phyloP scores from a whole-genome alignment of 1,139 yeast genomes.

The Waltiozyma sp. region DNA sequence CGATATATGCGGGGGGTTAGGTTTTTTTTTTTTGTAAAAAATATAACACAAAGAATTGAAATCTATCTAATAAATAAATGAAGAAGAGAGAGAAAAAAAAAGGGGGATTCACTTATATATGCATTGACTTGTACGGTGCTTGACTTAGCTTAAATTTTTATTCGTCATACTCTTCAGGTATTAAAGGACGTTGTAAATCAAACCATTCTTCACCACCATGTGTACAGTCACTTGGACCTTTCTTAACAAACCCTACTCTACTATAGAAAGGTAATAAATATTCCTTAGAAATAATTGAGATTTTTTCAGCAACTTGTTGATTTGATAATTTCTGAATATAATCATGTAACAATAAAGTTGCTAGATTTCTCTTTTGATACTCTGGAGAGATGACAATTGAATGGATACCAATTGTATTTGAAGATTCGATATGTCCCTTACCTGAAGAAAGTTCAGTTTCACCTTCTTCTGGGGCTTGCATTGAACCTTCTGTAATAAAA shows the following conservation, averaged over 20 bases:
- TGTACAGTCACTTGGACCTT: constrained; percentile 49
- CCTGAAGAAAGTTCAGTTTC: constrained; percentile 19
- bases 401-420: constrained; percentile 71
- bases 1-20: too few species aligned
- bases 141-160: too few species aligned
- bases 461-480: constrained; percentile 44
- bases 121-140: too few species aligned
- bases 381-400: constrained; percentile 69
- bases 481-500: constrained; percentile 50
- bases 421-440: constrained; percentile 70
- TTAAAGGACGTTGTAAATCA: constrained; percentile 52
- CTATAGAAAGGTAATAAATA: constrained; percentile 66
- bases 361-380: constrained; percentile 74
- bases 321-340: constrained; percentile 83
- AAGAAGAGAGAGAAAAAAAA: too few species aligned
- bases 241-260: constrained; percentile 62
- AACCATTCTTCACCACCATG: constrained; percentile 58
- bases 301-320: constrained; percentile 74
- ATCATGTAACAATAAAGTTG: constrained; percentile 75
- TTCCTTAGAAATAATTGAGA: constrained; percentile 65
- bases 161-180: constrained; percentile 43
- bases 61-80: too few species aligned
- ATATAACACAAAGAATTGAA: too few species aligned
- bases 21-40: too few species aligned
- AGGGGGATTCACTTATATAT: too few species aligned